phyloP scores from a whole-genome alignment of 352 stramenopile genomes.

The Pythium monospermum region DNA sequence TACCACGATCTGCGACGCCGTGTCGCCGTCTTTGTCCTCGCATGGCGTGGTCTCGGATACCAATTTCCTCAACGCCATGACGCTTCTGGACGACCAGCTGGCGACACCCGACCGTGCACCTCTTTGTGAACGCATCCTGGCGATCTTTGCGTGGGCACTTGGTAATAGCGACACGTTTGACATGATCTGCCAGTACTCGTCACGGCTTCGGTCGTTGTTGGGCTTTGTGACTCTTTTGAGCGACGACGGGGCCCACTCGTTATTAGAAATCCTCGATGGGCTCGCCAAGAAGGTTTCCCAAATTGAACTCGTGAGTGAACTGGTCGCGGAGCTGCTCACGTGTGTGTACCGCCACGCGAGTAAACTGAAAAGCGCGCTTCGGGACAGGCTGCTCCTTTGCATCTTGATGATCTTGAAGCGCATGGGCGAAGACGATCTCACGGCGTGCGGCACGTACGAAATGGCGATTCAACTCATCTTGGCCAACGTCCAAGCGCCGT shows the following conservation, averaged over 20 bases:
- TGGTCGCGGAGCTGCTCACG: slow-evolving; percentile 32
- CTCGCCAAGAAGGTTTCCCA: slow-evolving; percentile 23
- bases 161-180: slow-evolving; percentile 23
- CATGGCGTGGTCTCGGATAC: slow-evolving; percentile 13
- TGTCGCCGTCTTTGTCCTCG: slow-evolving; percentile 3
- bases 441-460: slow-evolving; percentile 45
- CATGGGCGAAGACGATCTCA: slow-evolving; percentile 42
- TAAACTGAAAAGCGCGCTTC: slow-evolving; percentile 27
- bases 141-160: slow-evolving; percentile 13
- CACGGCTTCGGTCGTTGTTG: slow-evolving; percentile 7
- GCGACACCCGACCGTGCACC: neutral
- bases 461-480: slow-evolving; percentile 52
- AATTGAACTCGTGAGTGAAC: slow-evolving; percentile 29
- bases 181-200: slow-evolving; percentile 12
- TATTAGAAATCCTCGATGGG: slow-evolving; percentile 30
- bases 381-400: slow-evolving; percentile 43
- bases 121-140: slow-evolving; percentile 10
- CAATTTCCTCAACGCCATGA: slow-evolving; percentile 18
- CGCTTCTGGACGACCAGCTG: slow-evolving; percentile 14
- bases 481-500: slow-evolving; percentile 26
- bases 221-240: slow-evolving; percentile 3
- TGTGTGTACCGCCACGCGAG: slow-evolving; percentile 39
- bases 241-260: slow-evolving; percentile 2
- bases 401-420: slow-evolving; percentile 53
- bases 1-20: slow-evolving; percentile 5